A percentile compares a stretch with the other conserved stretches of the same genome.
Evolutionary conservation across 2,329 filamentous ascomycete species (phyloP).

Genomic region (Fusarium sp.): DNA sequence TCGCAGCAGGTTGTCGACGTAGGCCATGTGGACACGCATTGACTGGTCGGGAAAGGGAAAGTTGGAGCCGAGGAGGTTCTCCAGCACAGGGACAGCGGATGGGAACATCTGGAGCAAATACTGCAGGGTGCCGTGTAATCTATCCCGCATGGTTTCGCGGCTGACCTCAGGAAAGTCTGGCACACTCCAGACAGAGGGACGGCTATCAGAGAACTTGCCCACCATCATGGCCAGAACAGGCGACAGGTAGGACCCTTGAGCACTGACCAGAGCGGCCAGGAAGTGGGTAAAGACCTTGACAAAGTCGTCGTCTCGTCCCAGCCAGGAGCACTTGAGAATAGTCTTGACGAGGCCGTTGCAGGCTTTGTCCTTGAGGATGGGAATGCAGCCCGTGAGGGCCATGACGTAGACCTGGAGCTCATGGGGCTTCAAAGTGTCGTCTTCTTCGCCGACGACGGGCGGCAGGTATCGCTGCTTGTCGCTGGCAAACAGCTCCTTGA

Average conservation of each 20-base stretch:
- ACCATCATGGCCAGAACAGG: slow-evolving; percentile 84
- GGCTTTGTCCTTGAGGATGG: slow-evolving; percentile 68
- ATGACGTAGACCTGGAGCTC: slow-evolving; percentile 71
- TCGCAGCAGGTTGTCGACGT: slow-evolving; percentile 84
- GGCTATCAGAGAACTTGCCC: slow-evolving; percentile 74
- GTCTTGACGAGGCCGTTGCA: slow-evolving; percentile 70
- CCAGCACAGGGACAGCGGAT: slow-evolving; percentile 77
- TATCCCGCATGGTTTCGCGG: slow-evolving; percentile 73
- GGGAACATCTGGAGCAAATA: slow-evolving; percentile 86
- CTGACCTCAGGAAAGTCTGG: slow-evolving; percentile 69
- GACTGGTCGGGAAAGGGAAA: slow-evolving; percentile 85
- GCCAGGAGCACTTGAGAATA: slow-evolving; percentile 72
- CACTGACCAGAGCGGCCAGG: slow-evolving; percentile 79
- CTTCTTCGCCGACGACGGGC: slow-evolving; percentile 57
- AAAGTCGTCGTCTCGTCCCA: slow-evolving; percentile 74
- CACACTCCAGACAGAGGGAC: slow-evolving; percentile 59
- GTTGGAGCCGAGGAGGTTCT: slow-evolving; percentile 72
- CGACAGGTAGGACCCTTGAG: slow-evolving; percentile 82
- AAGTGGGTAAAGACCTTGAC: slow-evolving; percentile 76
- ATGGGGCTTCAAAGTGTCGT: slow-evolving; percentile 63
- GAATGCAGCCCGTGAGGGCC: slow-evolving; percentile 71
- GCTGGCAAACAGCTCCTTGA: slow-evolving; percentile 69
- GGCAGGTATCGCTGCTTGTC: slow-evolving; percentile 58
- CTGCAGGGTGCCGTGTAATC: slow-evolving; percentile 81
- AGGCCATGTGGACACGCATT: slow-evolving; percentile 84